A percentile compares a stretch with the other conserved stretches of the same genome.
Evolutionary conservation across 225 moss, liverwort and hornwort genomes (phyloP).

Genomic region (Straminergon stramineum): DNA sequence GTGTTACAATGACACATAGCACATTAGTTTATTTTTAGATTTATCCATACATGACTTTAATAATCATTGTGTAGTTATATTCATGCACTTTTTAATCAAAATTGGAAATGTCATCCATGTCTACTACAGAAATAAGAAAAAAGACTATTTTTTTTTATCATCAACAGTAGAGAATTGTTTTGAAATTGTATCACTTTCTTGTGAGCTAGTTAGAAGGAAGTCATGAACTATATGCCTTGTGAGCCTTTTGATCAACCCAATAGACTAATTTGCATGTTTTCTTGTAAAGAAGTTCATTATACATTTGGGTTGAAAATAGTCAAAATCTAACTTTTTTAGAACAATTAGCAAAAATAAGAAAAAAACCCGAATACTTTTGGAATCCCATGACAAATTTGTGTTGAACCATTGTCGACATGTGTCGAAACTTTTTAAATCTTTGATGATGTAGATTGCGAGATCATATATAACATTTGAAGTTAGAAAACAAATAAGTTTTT

Average conservation of each 20-base stretch:
- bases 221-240: not conserved
- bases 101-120: not conserved
- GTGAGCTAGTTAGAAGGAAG: not conserved
- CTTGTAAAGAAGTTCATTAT: rapidly evolving
- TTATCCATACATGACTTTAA: not conserved
- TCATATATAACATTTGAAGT: not conserved
- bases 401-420: no score
- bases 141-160: not conserved
- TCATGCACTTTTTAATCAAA: not conserved
- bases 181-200: no score
- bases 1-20: no score
- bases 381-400: not conserved
- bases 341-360: not conserved
- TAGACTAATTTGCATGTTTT: not conserved
- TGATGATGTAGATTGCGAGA: not conserved
- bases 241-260: rapidly evolving
- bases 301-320: not conserved
- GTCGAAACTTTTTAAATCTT: not conserved
- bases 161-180: not conserved
- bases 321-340: not conserved
- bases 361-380: not conserved
- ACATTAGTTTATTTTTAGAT: not conserved
- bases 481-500: not conserved
- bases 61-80: not conserved
- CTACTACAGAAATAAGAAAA: not conserved